Conservation (phyloP, 495 filamentous ascomycete species). For the Penicillium arizonense region DNA sequence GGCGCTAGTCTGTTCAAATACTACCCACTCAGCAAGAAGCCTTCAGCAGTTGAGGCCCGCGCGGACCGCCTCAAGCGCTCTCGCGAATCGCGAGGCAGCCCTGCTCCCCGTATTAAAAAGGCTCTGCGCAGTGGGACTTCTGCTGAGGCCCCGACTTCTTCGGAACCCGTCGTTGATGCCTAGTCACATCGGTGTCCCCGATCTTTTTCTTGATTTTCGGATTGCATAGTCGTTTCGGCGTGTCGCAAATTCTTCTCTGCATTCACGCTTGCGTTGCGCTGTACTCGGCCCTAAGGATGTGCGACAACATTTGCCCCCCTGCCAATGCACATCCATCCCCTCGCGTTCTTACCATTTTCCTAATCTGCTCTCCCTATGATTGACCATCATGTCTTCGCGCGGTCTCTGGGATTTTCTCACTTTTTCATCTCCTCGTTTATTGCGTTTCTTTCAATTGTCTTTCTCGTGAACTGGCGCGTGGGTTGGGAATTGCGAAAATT, state of each 20-base stretch:
- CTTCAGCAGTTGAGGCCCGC: neutral
- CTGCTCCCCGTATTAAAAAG: neutral
- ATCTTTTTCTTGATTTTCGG: neutral
- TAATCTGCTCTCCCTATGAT: neutral
- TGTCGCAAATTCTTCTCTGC: neutral
- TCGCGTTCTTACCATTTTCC: neutral
- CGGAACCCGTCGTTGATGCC: neutral
- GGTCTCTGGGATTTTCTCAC: conserved; percentile 2
- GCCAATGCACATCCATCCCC: neutral
- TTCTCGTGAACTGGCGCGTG: conserved; percentile 3
- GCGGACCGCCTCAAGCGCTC: conserved; percentile 3
- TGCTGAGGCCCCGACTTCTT: neutral
- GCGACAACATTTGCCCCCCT: neutral
- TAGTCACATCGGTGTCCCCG: neutral
- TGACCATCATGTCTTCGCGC: conserved; percentile 5
- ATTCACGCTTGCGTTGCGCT: neutral
- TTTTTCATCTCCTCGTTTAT: neutral
- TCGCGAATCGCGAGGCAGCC: neutral
- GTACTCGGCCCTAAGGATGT: neutral
- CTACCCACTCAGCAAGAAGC: neutral
- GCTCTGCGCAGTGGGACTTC: neutral
- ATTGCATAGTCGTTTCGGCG: conserved; percentile 1
- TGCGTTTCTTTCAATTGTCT: neutral
- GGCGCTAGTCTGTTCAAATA: neutral
- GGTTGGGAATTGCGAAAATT: conserved; percentile 7